Conservation (phyloP, 176 grass and related monocot genomes). For the Oryza longistaminata region DNA sequence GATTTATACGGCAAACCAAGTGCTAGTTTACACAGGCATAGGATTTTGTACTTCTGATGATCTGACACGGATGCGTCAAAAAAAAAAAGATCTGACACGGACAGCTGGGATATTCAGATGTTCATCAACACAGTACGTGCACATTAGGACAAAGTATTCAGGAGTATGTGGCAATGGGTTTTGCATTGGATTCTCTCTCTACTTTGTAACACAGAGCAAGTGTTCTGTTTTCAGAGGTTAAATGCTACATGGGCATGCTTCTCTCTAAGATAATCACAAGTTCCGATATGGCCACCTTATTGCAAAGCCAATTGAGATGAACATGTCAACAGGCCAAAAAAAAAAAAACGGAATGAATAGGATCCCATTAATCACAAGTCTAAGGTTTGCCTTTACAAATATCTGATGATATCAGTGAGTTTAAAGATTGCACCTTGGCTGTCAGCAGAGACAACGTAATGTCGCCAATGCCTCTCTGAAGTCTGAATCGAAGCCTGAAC, state of each 20-base stretch:
- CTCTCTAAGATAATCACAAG: no score
- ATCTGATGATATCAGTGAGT: no score
- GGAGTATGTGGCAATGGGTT: no score
- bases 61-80: not conserved
- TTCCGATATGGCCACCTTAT: no score
- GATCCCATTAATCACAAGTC: no score
- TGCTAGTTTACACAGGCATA: not conserved
- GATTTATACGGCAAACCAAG: not conserved
- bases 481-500: not conserved
- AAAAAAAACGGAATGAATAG: no score
- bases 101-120: not conserved
- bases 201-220: not conserved
- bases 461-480: not conserved
- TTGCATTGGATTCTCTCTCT: not conserved
- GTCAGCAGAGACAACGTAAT: not conserved
- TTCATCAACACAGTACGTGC: no score
- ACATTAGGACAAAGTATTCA: no score
- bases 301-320: no score
- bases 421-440: no score
- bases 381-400: no score
- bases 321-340: no score
- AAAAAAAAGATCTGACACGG: not conserved
- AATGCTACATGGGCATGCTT: not conserved
- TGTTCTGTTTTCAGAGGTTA: not conserved
- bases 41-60: not conserved